phyloP scores from a whole-genome alignment of 2,329 filamentous ascomycete species.

The Aspergillus glaucus region DNA sequence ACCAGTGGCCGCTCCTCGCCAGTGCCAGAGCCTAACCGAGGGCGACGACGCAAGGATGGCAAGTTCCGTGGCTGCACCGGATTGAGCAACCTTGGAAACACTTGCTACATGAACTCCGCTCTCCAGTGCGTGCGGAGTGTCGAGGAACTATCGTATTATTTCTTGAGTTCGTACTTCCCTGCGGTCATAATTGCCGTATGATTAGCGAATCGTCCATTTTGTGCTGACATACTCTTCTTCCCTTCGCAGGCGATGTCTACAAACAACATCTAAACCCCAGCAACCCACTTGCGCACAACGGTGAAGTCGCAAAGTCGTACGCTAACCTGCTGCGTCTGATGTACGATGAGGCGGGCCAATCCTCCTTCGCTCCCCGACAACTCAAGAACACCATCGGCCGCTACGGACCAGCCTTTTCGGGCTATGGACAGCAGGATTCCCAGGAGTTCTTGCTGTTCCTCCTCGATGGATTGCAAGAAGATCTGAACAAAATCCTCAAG shows the following conservation, averaged over 20 bases:
- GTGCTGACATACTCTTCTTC: conserved; percentile 8
- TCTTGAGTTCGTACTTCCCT: conserved; percentile 48
- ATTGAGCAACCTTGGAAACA: conserved; percentile 86
- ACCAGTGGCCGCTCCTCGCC: conserved; percentile 64
- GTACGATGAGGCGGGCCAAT: conserved; percentile 60
- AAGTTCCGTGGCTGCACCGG: conserved; percentile 72
- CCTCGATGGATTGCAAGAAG: conserved; percentile 89
- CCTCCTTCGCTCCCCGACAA: conserved; percentile 68
- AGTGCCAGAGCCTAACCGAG: conserved; percentile 62
- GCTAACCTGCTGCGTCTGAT: conserved; percentile 69
- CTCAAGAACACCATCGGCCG: conserved; percentile 80
- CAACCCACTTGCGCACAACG: conserved; percentile 80
- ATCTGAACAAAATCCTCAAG: conserved; percentile 85
- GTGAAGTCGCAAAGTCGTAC: conserved; percentile 81
- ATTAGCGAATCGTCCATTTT: not conserved
- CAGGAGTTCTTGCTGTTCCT: conserved; percentile 95
- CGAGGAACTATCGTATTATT: conserved; percentile 88
- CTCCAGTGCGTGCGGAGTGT: conserved; percentile 91
- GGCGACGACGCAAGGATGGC: conserved; percentile 57
- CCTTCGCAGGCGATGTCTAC: conserved; percentile 53
- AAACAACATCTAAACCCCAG: conserved; percentile 73
- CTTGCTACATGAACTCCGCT: conserved; percentile 98
- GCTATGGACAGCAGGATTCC: conserved; percentile 93
- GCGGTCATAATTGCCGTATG: not conserved
- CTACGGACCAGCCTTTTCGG: conserved; percentile 79